Evolutionary conservation across 2,329 filamentous ascomycete species (phyloP).

Genomic region (Gaeumannomyces sp.): DNA sequence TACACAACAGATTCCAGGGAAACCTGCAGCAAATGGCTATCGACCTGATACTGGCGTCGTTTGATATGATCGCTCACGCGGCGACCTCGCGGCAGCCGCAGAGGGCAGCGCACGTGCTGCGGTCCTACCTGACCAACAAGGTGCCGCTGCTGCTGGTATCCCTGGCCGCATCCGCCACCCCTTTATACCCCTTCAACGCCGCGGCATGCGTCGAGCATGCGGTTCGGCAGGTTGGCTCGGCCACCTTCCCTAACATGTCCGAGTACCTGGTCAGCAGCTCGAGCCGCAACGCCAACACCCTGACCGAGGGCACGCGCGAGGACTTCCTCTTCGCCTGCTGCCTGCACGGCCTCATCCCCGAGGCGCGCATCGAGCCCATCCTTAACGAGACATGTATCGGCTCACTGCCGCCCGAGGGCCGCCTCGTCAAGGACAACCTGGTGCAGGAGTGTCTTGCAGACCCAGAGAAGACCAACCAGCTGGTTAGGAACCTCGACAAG

Average conservation of each 20-base stretch:
- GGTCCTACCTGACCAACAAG: slow-evolving; percentile 77
- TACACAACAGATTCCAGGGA: slow-evolving; percentile 78
- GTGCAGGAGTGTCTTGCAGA: slow-evolving; percentile 73
- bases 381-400: slow-evolving; percentile 81
- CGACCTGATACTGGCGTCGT: slow-evolving; percentile 80
- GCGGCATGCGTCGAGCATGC: slow-evolving; percentile 67
- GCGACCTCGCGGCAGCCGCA: slow-evolving; percentile 60
- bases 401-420: slow-evolving; percentile 65
- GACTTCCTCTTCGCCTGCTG: slow-evolving; percentile 89
- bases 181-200: slow-evolving; percentile 65
- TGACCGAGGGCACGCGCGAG: slow-evolving; percentile 53
- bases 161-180: slow-evolving; percentile 42
- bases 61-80: slow-evolving; percentile 83
- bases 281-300: slow-evolving; percentile 44
- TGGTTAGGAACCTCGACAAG: slow-evolving; percentile 77
- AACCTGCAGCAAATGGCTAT: slow-evolving; percentile 72
- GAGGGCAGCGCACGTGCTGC: slow-evolving; percentile 63
- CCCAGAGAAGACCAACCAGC: slow-evolving; percentile 64
- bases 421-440: slow-evolving; percentile 71
- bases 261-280: slow-evolving; percentile 54
- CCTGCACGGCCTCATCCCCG: slow-evolving; percentile 75
- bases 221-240: slow-evolving; percentile 74
- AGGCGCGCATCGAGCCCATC: slow-evolving; percentile 70
- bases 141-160: slow-evolving; percentile 48
- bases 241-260: slow-evolving; percentile 59